Evolutionary conservation across 768 basidiomycete genomes (phyloP).

Genomic region (Postia placenta): DNA sequence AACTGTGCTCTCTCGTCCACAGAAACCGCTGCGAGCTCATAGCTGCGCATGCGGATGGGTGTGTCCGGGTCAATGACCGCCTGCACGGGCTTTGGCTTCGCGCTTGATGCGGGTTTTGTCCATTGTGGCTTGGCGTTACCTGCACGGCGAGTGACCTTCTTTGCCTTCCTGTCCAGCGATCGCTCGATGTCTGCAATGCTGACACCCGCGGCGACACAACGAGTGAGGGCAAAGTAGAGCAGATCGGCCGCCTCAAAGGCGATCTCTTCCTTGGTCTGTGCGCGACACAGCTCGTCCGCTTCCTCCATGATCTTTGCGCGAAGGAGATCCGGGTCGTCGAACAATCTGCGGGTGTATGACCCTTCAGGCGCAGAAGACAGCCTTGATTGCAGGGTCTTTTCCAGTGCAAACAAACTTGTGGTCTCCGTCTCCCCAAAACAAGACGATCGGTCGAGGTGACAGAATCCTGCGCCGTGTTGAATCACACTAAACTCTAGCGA

Average conservation of each 20-base stretch:
- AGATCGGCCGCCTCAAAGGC: slow-evolving; percentile 96
- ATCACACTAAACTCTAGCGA: slow-evolving; percentile 86
- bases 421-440: slow-evolving; percentile 73
- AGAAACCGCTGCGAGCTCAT: slow-evolving; percentile 45
- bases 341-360: slow-evolving; percentile 86
- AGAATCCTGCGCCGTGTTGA: slow-evolving; percentile 90
- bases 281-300: slow-evolving; percentile 91
- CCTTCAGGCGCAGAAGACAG: slow-evolving; percentile 76
- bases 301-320: slow-evolving; percentile 97
- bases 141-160: slow-evolving; percentile 77
- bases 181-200: slow-evolving; percentile 76
- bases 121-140: slow-evolving; percentile 93
- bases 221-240: slow-evolving; percentile 84
- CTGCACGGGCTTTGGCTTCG: slow-evolving; percentile 18
- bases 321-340: slow-evolving; percentile 75
- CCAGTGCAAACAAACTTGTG: slow-evolving; percentile 75
- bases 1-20: slow-evolving; percentile 56
- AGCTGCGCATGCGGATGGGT: slow-evolving; percentile 75
- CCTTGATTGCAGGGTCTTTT: slow-evolving; percentile 70
- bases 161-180: slow-evolving; percentile 80
- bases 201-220: slow-evolving; percentile 81
- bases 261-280: slow-evolving; percentile 70
- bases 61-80: slow-evolving; percentile 26
- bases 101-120: slow-evolving; percentile 23
- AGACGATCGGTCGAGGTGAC: slow-evolving; percentile 80